Conservation (phyloP, 768 basidiomycete species). For the Hygrocybe punicea region DNA sequence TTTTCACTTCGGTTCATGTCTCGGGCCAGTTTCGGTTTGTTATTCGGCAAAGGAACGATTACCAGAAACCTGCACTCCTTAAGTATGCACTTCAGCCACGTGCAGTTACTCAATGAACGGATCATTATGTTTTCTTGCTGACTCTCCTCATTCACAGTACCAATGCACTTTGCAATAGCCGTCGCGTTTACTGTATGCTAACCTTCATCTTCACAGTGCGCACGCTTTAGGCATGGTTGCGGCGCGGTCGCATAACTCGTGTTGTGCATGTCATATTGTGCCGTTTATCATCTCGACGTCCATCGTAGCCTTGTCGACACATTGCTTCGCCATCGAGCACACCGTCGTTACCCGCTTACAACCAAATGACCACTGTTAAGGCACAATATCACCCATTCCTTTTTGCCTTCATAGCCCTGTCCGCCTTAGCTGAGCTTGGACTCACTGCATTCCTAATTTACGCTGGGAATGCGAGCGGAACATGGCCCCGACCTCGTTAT, state of each 20-base stretch:
- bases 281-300: not conserved
- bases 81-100: no score
- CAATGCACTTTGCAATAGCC: no score
- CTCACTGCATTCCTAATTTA: conserved; percentile 72
- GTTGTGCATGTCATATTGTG: not conserved
- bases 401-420: conserved; percentile 61
- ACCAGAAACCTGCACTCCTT: no score
- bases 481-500: conserved; percentile 61
- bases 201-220: not conserved
- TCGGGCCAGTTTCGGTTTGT: not conserved
- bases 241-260: not conserved
- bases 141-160: no score
- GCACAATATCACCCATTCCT: conserved; percentile 60
- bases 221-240: not conserved
- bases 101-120: no score
- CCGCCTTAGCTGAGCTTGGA: conserved; percentile 68
- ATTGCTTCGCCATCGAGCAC: not conserved
- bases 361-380: conserved; percentile 36
- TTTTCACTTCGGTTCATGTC: not conserved
- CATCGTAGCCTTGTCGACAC: not conserved
- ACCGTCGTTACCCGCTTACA: not conserved
- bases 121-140: no score
- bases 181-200: not conserved
- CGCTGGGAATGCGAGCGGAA: conserved; percentile 57
- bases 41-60: not conserved